Conservation (phyloP, 2,329 filamentous ascomycete species). For the Apiospora pterosperma region DNA sequence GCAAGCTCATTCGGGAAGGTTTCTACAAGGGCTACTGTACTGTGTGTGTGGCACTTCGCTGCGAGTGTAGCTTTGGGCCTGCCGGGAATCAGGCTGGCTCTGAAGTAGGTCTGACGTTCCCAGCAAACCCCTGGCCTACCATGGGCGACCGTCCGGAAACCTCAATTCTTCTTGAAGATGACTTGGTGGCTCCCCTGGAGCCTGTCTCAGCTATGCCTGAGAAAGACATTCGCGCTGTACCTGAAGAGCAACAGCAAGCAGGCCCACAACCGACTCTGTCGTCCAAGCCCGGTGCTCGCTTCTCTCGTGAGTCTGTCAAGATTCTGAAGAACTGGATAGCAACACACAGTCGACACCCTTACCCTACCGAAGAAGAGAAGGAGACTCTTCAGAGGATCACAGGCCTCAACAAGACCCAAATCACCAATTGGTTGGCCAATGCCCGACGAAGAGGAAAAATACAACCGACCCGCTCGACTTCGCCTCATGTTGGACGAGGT, state of each 20-base stretch:
- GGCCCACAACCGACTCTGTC: slow-evolving; percentile 45
- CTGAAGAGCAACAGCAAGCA: slow-evolving; percentile 25
- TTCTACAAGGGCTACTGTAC: slow-evolving; percentile 59
- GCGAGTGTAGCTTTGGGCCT: slow-evolving; percentile 54
- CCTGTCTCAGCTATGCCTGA: slow-evolving; percentile 12
- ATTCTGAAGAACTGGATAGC: slow-evolving; percentile 83
- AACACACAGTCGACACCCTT: slow-evolving; percentile 76
- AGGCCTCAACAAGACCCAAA: slow-evolving; percentile 77
- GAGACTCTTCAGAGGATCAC: slow-evolving; percentile 74
- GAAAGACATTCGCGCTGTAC: slow-evolving; percentile 9
- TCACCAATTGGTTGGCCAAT: slow-evolving; percentile 91
- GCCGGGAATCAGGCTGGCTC: slow-evolving; percentile 29
- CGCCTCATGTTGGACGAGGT: slow-evolving; percentile 61
- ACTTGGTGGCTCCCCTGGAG: slow-evolving; percentile 18
- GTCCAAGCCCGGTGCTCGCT: slow-evolving; percentile 59
- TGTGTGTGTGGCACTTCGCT: slow-evolving; percentile 57
- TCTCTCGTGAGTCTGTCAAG: slow-evolving; percentile 76
- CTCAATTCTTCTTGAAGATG: slow-evolving; percentile 35
- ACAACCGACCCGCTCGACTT: slow-evolving; percentile 62
- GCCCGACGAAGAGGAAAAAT: slow-evolving; percentile 80
- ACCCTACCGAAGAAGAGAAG: slow-evolving; percentile 85
- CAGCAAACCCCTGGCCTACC: slow-evolving; percentile 42
- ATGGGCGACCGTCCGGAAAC: slow-evolving; percentile 40
- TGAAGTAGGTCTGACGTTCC: slow-evolving; percentile 33
- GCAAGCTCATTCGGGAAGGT: slow-evolving; percentile 60